phyloP scores from a whole-genome alignment of 768 basidiomycete genomes.

The Auricularia sp. region DNA sequence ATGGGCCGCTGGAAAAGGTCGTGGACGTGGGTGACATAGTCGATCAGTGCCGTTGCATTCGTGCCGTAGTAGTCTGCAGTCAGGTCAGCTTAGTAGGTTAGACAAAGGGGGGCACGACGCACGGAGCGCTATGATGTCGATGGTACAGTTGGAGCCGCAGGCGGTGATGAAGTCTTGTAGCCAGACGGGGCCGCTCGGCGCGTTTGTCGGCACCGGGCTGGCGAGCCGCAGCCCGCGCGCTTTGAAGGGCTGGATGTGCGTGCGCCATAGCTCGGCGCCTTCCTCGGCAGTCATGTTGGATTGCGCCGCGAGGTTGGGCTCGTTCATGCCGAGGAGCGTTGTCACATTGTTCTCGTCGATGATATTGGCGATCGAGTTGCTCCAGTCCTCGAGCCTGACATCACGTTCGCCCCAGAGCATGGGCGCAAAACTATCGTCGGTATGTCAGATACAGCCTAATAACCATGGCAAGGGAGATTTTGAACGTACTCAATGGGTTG shows the following conservation, averaged over 20 bases:
- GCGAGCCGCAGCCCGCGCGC: slow-evolving; percentile 38
- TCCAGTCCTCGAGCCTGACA: slow-evolving; percentile 32
- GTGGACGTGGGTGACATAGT: slow-evolving; percentile 41
- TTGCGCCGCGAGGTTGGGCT: slow-evolving; percentile 38
- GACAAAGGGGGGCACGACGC: slow-evolving; percentile 14
- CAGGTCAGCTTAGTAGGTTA: slow-evolving; percentile 1
- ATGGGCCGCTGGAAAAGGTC: slow-evolving; percentile 41
- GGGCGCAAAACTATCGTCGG: slow-evolving; percentile 35
- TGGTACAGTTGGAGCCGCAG: slow-evolving; percentile 41
- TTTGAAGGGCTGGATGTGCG: slow-evolving; percentile 41
- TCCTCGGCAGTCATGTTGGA: slow-evolving; percentile 40
- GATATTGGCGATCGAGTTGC: slow-evolving; percentile 31
- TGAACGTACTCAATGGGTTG: background rate
- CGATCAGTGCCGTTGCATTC: slow-evolving; percentile 43
- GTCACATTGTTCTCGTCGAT: slow-evolving; percentile 29
- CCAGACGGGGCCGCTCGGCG: slow-evolving; percentile 46
- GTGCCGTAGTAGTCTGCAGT: slow-evolving; percentile 44
- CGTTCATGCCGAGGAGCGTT: slow-evolving; percentile 44
- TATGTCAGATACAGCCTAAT: slow-evolving; percentile 16
- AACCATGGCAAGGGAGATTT: slow-evolving; percentile 47
- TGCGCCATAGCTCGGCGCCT: slow-evolving; percentile 43
- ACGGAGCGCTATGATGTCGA: slow-evolving; percentile 51
- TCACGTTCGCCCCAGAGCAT: slow-evolving; percentile 41
- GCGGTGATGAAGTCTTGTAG: slow-evolving; percentile 40
- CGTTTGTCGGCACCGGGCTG: slow-evolving; percentile 43